A percentile compares a stretch with the other conserved stretches of the same genome.
Evolutionary conservation across 116 monocot species (phyloP).

Genomic region (Cymodocea nodosa): DNA sequence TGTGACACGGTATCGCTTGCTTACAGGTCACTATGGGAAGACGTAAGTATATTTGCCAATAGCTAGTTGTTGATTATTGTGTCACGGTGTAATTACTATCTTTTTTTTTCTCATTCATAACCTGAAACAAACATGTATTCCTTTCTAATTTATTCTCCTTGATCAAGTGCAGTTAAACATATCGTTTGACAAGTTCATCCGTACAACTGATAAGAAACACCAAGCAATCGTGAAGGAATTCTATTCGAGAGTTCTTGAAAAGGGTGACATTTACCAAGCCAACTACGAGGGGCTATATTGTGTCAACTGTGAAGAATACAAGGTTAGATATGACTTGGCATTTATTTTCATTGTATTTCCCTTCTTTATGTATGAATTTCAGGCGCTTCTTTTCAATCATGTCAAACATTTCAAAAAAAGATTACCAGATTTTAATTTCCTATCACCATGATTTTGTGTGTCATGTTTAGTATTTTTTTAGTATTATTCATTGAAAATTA

Average conservation of each 20-base stretch:
- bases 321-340: slow-evolving; percentile 27
- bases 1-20: slow-evolving; percentile 64
- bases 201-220: slow-evolving; percentile 72
- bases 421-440: no score
- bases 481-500: no score
- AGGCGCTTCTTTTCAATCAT: no score
- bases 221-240: slow-evolving; percentile 88
- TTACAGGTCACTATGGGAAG: slow-evolving; percentile 72
- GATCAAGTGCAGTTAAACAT: slow-evolving; percentile 60
- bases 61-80: background rate
- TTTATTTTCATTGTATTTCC: background rate
- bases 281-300: slow-evolving; percentile 96
- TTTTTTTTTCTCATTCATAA: no score
- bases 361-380: background rate
- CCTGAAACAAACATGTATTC: background rate
- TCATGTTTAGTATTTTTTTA: no score
- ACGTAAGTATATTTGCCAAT: slow-evolving; percentile 30
- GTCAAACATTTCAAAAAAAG: no score
- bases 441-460: no score
- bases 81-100: background rate
- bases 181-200: slow-evolving; percentile 86
- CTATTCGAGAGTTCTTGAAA: slow-evolving; percentile 71
- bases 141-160: background rate
- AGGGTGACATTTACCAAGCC: slow-evolving; percentile 84
- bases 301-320: slow-evolving; percentile 95